phyloP scores from a whole-genome alignment of 371 early-diverging fungal species.

The Apophysomyces variabilis region DNA sequence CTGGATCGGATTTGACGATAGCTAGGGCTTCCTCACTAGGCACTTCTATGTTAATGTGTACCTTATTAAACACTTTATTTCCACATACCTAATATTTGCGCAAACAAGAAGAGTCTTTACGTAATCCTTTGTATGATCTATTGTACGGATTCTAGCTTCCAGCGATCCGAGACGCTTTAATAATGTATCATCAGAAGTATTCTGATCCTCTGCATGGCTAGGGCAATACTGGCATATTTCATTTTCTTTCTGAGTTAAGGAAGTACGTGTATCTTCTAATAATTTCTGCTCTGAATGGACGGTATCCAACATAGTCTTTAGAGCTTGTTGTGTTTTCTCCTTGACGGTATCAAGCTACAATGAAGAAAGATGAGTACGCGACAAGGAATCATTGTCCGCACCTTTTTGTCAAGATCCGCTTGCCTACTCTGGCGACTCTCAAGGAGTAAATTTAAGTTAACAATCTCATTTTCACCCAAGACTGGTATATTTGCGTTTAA shows the following conservation, averaged over 20 bases:
- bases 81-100: slow-evolving; percentile 38
- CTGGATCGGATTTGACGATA: slow-evolving; percentile 38
- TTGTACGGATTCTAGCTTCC: slow-evolving; percentile 29
- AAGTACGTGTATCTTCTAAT: slow-evolving; percentile 9
- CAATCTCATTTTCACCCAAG: background rate
- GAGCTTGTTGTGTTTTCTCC: slow-evolving; percentile 10
- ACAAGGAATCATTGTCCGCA: slow-evolving; percentile 4
- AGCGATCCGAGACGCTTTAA: slow-evolving; percentile 18
- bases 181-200: slow-evolving; percentile 15
- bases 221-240: slow-evolving; percentile 16
- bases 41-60: background rate
- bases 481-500: background rate
- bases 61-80: background rate
- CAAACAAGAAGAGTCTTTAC: slow-evolving; percentile 39
- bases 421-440: slow-evolving; percentile 17
- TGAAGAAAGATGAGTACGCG: background rate
- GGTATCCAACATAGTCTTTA: background rate
- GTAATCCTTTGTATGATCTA: slow-evolving; percentile 35
- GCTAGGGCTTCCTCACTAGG: slow-evolving; percentile 40
- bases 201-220: slow-evolving; percentile 2
- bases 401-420: slow-evolving; percentile 26
- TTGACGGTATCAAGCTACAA: slow-evolving; percentile 11
- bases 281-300: slow-evolving; percentile 14
- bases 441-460: background rate
- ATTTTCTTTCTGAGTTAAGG: slow-evolving; percentile 20